Percentiles rank a stretch among this genome's conserved stretches.
phyloP scores from a whole-genome alignment of 2,329 filamentous ascomycete genomes.

The Teratosphaeria viscida region DNA sequence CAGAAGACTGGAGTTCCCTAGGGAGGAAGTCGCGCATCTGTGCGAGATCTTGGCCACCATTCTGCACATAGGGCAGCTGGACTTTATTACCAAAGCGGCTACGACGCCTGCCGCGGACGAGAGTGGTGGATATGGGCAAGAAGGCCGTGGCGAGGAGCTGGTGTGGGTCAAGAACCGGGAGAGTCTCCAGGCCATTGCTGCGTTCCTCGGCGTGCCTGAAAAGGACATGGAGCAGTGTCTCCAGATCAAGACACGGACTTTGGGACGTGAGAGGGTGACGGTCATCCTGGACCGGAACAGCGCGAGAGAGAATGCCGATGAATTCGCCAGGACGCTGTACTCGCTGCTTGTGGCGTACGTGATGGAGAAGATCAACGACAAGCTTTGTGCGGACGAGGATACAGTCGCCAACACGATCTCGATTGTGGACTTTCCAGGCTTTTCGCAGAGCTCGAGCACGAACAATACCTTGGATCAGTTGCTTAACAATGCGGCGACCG shows the following conservation, averaged over 20 bases:
- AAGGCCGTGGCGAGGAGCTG: constrained; percentile 69
- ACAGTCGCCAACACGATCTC: constrained; percentile 87
- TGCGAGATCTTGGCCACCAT: constrained; percentile 91
- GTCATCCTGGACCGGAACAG: constrained; percentile 93
- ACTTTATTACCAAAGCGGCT: constrained; percentile 73
- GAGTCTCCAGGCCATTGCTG: constrained; percentile 71
- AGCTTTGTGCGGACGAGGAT: constrained; percentile 71
- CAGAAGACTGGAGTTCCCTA: constrained; percentile 85
- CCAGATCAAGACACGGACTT: constrained; percentile 93
- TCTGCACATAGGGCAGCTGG: constrained; percentile 93
- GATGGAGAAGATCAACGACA: constrained; percentile 85
- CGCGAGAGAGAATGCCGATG: constrained; percentile 83
- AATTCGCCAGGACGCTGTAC: constrained; percentile 86
- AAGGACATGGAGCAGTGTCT: constrained; percentile 77
- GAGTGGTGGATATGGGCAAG: constrained; percentile 91
- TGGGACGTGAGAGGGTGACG: constrained; percentile 93
- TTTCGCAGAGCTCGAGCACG: constrained; percentile 73
- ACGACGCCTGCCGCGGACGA: constrained; percentile 77
- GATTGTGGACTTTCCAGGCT: constrained; percentile 92
- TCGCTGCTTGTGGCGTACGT: constrained; percentile 88
- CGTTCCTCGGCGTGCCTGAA: constrained; percentile 81
- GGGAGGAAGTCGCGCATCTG: constrained; percentile 89
- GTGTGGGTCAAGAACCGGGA: constrained; percentile 93
- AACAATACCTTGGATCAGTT: constrained; percentile 83
- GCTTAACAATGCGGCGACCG: constrained; percentile 85